Conservation (phyloP, 1,139 yeast species). For the Ogataea hybrid region DNA sequence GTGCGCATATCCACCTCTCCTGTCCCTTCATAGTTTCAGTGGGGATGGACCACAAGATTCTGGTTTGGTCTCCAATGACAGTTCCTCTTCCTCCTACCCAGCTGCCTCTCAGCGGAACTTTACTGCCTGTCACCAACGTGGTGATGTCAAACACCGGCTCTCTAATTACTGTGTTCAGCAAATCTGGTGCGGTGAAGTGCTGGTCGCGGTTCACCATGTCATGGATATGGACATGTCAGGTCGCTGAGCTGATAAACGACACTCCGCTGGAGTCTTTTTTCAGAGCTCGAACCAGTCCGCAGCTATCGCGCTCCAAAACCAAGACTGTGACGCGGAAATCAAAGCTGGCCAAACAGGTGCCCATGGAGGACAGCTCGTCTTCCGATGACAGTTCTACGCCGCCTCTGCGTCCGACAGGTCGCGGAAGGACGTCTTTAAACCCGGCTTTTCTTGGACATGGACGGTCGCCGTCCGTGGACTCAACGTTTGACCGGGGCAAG, state of each 20-base stretch:
- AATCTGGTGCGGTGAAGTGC: conserved; percentile 51
- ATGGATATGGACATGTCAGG: conserved; percentile 51
- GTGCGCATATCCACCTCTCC: conserved; percentile 54
- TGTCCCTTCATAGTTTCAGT: conserved; percentile 64
- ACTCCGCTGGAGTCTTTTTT: conserved; percentile 57
- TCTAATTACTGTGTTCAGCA: conserved; percentile 56
- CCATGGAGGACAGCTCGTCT: conserved; percentile 10
- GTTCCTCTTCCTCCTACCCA: conserved; percentile 45
- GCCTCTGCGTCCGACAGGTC: not conserved
- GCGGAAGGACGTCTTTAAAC: conserved; percentile 4
- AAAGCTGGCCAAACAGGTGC: conserved; percentile 10
- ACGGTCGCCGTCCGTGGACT: conserved; percentile 31
- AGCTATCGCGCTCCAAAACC: conserved; percentile 46
- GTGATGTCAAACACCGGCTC: conserved; percentile 61
- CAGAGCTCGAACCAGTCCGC: conserved; percentile 53
- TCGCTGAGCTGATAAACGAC: conserved; percentile 32
- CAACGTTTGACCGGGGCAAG: conserved; percentile 30
- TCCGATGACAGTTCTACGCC: not conserved
- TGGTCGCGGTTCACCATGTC: conserved; percentile 53
- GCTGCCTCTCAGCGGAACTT: conserved; percentile 41
- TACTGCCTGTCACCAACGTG: conserved; percentile 69
- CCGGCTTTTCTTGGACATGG: conserved; percentile 3
- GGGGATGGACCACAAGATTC: conserved; percentile 69
- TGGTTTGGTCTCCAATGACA: conserved; percentile 71
- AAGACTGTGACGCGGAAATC: conserved; percentile 16